Evolutionary conservation across 2,329 filamentous ascomycete species (phyloP), one percentile per base, ranked within the genome.

Genomic region (Aspergillus phoenicis): DNA sequence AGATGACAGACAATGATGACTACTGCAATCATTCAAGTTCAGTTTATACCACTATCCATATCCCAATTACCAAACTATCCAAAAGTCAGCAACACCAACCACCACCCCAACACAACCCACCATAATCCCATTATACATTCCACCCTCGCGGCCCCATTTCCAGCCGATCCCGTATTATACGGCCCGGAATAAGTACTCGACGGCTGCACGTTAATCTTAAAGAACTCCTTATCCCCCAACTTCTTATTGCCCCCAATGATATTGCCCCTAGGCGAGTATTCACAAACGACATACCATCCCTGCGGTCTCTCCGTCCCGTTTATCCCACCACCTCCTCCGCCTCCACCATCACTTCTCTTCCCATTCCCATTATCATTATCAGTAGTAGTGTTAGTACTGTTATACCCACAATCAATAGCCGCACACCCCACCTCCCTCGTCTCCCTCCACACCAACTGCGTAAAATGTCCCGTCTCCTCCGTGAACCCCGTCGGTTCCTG

Each of bases 241-340:
- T 57, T 47, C 57, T 71, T 60, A 52, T 70, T 41, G 11, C 57
- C 58, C 3, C 76, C 77, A 13, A 77, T 66, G 2, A 91, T 78
- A 68, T 91, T 91, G 0, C 89, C 89, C 1, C 81, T 73, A 1
- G 89, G 88, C 78, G 81, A 88, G 74, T 91, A 91, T 76, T 91
- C 87, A 66, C 89, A 91, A 24, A 87, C 87, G 0, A 91, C 78
- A 73, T 85, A 89, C 85, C 86, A 90, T 0, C 86, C 87, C 38
- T 75, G 76, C 7, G 76, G 73, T 33, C 33, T 36, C 33, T 36
- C 33, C 11, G 33, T 36, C 15, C 33, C 33, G 15, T 36, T 36
- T 1, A 36, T 36, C 33, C 33, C 33, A 36, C 33, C 33, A 4
- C 30, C 10, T 0, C 33, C 33, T 5, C 30, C 30, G 2, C 33